Evolutionary conservation across 1,284 basidiomycete genomes (phyloP).

Genomic region (Ganoderma sinense): DNA sequence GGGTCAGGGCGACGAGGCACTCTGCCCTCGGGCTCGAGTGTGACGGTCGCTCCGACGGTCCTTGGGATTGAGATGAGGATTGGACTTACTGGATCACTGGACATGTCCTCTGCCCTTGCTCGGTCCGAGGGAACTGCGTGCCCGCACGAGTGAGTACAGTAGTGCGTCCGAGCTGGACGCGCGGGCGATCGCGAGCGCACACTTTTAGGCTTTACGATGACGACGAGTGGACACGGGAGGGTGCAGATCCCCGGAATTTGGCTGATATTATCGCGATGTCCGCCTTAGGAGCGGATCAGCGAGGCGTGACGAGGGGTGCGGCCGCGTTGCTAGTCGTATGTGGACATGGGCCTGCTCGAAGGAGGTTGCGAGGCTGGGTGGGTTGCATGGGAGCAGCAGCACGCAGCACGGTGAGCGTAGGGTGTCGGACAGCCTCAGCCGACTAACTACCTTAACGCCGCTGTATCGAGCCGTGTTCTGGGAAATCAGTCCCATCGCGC

Average conservation of each 20-base stretch:
- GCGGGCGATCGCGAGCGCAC: not conserved
- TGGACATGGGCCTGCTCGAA: not conserved
- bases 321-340: not conserved
- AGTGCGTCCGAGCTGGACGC: not conserved
- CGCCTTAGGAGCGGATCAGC: conserved; percentile 7
- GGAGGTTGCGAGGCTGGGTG: not conserved
- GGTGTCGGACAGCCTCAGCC: not conserved
- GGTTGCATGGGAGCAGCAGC: not conserved
- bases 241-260: not conserved
- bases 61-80: not conserved
- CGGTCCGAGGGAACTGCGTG: not conserved
- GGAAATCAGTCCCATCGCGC: not conserved
- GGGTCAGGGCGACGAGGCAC: not conserved
- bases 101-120: not conserved
- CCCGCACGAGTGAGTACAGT: not conserved
- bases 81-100: not conserved
- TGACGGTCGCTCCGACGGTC: not conserved
- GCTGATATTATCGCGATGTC: not conserved
- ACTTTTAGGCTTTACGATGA: conserved; percentile 2
- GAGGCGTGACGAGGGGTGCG: not conserved
- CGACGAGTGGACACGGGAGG: not conserved
- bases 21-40: not conserved
- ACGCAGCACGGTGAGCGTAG: not conserved
- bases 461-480: not conserved
- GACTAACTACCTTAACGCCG: conserved; percentile 15